Conservation (phyloP, 352 stramenopile species). For the Phytopythium delawarense region DNA sequence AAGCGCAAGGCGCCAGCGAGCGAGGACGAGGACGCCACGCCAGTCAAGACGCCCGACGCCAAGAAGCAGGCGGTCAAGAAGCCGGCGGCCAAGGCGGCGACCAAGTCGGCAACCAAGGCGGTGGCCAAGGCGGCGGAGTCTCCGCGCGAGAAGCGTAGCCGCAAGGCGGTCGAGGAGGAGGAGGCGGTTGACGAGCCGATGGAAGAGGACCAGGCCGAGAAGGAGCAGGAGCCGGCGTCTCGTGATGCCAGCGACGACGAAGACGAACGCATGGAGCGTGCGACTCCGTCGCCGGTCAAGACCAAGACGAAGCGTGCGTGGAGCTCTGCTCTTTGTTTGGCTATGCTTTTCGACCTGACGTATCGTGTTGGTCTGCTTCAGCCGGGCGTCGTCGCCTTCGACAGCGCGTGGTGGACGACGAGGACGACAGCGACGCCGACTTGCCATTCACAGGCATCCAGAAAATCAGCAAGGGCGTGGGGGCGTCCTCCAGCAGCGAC, state of each 20-base stretch:
- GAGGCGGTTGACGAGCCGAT: conserved; percentile 9
- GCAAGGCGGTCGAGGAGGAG: conserved; percentile 13
- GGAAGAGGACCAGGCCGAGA: conserved; percentile 21
- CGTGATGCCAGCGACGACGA: conserved; percentile 7
- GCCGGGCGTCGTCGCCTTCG: conserved; percentile 56
- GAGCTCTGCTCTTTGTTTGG: background rate
- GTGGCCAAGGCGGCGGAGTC: background rate
- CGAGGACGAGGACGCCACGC: conserved; percentile 5
- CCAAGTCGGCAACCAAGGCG: background rate
- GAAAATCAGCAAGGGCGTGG: conserved; percentile 11
- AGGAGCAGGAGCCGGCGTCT: conserved; percentile 14
- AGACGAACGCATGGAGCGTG: conserved; percentile 1
- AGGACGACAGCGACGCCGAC: conserved; percentile 46
- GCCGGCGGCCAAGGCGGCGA: background rate
- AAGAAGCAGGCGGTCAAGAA: conserved; percentile 2
- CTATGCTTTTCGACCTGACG: background rate
- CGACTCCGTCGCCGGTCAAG: conserved; percentile 10
- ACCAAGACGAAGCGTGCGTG: conserved; percentile 43
- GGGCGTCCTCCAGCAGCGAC: conserved; percentile 13
- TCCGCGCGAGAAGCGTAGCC: background rate
- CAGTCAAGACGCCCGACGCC: background rate
- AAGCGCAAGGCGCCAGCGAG: conserved; percentile 18
- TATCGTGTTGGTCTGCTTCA: conserved; percentile 10
- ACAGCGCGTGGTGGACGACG: conserved; percentile 51
- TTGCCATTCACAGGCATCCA: conserved; percentile 16